Conservation (phyloP, 2,329 filamentous ascomycete species). For the Fusarium udum region DNA sequence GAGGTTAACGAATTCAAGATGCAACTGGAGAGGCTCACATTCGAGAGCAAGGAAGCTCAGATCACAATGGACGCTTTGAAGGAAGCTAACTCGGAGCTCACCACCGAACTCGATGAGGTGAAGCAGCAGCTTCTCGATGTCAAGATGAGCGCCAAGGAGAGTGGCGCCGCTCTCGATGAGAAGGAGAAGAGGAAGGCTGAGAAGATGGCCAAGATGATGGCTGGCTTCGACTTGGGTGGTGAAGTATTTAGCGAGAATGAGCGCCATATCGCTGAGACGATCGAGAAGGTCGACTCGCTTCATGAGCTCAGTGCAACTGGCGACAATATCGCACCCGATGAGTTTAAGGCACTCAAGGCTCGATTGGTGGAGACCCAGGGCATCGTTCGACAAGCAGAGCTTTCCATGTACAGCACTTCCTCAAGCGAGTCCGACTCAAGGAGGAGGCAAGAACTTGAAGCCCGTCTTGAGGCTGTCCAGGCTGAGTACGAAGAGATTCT, state of each 20-base stretch:
- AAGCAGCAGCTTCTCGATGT: slow-evolving; percentile 96
- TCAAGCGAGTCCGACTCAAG: slow-evolving; percentile 72
- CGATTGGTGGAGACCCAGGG: slow-evolving; percentile 90
- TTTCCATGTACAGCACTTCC: slow-evolving; percentile 78
- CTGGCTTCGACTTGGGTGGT: slow-evolving; percentile 91
- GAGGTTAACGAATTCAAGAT: slow-evolving; percentile 95
- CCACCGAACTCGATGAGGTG: slow-evolving; percentile 88
- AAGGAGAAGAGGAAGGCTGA: slow-evolving; percentile 99
- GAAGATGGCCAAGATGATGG: slow-evolving; percentile 99
- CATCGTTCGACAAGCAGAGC: slow-evolving; percentile 90
- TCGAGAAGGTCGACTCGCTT: slow-evolving; percentile 82
- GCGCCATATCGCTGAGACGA: slow-evolving; percentile 81
- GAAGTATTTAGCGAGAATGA: slow-evolving; percentile 96
- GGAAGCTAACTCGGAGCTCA: slow-evolving; percentile 94
- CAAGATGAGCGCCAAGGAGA: slow-evolving; percentile 96
- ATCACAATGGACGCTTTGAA: slow-evolving; percentile 99
- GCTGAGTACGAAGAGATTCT: slow-evolving; percentile 86
- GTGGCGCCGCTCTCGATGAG: slow-evolving; percentile 87
- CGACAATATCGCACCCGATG: slow-evolving; percentile 82
- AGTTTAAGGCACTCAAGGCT: slow-evolving; percentile 79
- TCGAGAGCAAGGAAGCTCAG: slow-evolving; percentile 94
- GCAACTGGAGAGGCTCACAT: slow-evolving; percentile 94
- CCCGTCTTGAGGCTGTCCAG: slow-evolving; percentile 77
- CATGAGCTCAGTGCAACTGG: slow-evolving; percentile 80
- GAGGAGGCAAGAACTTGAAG: slow-evolving; percentile 79